Conservation (phyloP, 179 eudicot genomes). For the Silene noctiflora region DNA sequence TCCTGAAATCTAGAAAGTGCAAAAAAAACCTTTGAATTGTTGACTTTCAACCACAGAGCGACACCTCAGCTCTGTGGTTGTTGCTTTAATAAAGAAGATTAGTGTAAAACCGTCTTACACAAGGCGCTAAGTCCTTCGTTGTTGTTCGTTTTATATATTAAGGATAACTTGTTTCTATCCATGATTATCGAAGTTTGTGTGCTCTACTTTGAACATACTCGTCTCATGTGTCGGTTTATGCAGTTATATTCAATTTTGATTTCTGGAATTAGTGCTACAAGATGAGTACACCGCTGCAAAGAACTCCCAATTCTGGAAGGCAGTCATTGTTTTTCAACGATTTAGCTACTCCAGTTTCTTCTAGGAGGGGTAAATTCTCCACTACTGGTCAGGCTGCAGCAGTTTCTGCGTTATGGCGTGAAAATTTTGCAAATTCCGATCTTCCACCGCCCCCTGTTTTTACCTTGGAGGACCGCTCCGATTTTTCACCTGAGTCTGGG, state of each 20-base stretch:
- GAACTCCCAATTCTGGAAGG: conserved; percentile 68
- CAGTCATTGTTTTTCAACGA: conserved; percentile 75
- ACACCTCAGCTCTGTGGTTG: no score
- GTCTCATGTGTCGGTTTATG: background rate
- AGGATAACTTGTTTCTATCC: no score
- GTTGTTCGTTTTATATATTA: no score
- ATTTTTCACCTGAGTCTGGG: conserved; percentile 78
- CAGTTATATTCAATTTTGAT: background rate
- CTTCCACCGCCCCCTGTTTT: conserved; percentile 92
- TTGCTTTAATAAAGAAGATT: no score
- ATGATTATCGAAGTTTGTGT: no score
- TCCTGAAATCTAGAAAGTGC: no score
- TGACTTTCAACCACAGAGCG: no score
- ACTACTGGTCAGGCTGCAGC: conserved; percentile 95
- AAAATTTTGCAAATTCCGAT: conserved; percentile 75
- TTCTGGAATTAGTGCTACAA: conserved; percentile 11
- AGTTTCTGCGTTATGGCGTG: conserved; percentile 95
- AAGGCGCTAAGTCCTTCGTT: no score
- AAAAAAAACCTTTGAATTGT: no score
- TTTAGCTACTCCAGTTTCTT: conserved; percentile 68
- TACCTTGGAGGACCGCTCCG: conserved; percentile 90
- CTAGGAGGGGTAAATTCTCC: conserved; percentile 68
- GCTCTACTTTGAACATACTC: background rate
- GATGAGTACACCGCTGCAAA: conserved; percentile 49
- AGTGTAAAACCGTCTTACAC: no score